Evolutionary conservation across 2,329 filamentous ascomycete genomes (phyloP), one percentile per base, ranked within the genome.

Genomic region (Allantophomopsis cytisporea): DNA sequence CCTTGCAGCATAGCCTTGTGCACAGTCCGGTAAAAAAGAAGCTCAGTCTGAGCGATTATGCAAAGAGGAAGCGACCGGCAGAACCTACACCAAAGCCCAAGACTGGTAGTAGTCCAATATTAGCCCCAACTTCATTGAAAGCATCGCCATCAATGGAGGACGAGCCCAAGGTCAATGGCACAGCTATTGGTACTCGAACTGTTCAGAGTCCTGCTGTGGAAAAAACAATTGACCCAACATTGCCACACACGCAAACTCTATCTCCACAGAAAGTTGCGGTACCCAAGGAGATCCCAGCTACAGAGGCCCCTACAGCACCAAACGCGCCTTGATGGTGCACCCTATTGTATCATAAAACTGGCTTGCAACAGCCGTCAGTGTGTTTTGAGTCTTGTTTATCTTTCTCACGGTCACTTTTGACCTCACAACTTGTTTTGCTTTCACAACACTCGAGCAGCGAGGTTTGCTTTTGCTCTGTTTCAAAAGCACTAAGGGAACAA

Each of bases 31-130:
- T 75, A 23, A 54, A 52, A 40, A 80, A 81, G 63, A 80, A 80
- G 55, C 59, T 81, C 31, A 80, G 73, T 45, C 55, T 80, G 2
- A 80, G 74, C 49, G 76, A 80, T 50, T 81, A 81, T 50, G 77
- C 74, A 49, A 63, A 58, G 20, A 64, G 63, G 43, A 50, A 45
- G 12, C 12, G 28, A 14, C 32, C 35, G 21, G 40, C 44, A 7
- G 47, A 54, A 11, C 39, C 42, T 4, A 37, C 39, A 3, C 43
- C 41, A 7, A 54, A 51, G 39, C 16, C 44, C 36, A 38, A 46
- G 5, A 36, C 43, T 12, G 51, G 45, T 32, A 49, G 45, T 18
- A 53, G 48, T 42, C 61, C 64, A 8, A 54, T 54, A 1, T 45
- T 55, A 5, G 47, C 52, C 3, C 51, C 53, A 2, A 50, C 52